phyloP scores from a whole-genome alignment of 805 yeast species.

The Saccharomycopsis babjevae region DNA sequence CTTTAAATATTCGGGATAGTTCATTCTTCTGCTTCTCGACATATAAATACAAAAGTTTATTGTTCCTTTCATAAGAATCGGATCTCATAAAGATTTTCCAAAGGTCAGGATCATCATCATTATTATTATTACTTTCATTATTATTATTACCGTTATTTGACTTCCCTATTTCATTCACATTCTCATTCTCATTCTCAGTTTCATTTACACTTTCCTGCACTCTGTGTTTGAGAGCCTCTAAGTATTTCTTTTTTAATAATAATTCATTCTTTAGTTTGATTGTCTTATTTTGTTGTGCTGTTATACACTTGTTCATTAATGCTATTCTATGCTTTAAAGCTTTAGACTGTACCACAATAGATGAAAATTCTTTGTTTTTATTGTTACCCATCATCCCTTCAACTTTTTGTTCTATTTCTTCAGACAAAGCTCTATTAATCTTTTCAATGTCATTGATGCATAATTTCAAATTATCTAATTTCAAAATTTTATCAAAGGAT shows the following conservation, averaged over 20 bases:
- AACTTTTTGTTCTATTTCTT: neutral
- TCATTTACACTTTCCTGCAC: constrained; percentile 2
- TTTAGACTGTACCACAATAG: neutral
- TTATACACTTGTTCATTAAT: neutral
- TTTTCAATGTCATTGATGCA: constrained; percentile 26
- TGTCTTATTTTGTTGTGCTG: neutral
- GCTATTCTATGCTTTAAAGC: neutral
- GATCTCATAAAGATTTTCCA: constrained; percentile 4
- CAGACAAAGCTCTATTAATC: constrained; percentile 9
- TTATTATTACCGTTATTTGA: neutral
- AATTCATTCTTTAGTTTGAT: neutral
- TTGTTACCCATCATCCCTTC: neutral
- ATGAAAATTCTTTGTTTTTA: neutral
- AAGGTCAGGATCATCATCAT: neutral
- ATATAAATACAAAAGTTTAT: constrained; percentile 1
- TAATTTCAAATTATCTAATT: constrained; percentile 28
- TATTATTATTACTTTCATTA: neutral
- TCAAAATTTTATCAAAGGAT: constrained; percentile 31
- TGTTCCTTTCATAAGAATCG: constrained; percentile 5
- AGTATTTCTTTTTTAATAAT: neutral
- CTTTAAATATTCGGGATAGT: constrained; percentile 11
- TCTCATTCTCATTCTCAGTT: neutral
- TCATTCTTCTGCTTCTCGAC: constrained; percentile 3
- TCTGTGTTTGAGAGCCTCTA: neutral
- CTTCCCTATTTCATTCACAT: neutral